A percentile compares a stretch with the other conserved stretches of the same genome.
Evolutionary conservation across 345 rosid species (phyloP).

Genomic region (Brassica rapa): DNA sequence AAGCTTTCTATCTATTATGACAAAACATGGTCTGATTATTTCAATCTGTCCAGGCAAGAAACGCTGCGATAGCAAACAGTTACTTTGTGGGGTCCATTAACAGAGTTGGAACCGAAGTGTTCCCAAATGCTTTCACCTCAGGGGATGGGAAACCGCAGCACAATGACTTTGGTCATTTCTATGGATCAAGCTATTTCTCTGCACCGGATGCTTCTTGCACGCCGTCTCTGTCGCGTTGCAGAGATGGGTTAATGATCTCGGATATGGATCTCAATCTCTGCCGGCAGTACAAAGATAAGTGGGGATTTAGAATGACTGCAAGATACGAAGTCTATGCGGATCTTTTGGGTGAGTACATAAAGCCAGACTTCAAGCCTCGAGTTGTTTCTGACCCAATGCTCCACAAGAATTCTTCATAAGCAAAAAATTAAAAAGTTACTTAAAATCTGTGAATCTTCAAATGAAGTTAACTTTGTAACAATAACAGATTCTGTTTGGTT

Average conservation of each 20-base stretch:
- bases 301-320: slow-evolving; percentile 94
- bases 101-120: slow-evolving; percentile 91
- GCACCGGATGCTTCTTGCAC: slow-evolving; percentile 96
- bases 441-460: background rate
- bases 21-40: slow-evolving; percentile 4
- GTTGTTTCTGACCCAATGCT: slow-evolving; percentile 74
- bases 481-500: slow-evolving; percentile 20
- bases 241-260: slow-evolving; percentile 76
- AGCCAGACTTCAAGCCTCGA: slow-evolving; percentile 76
- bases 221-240: slow-evolving; percentile 73
- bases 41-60: slow-evolving; percentile 61
- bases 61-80: slow-evolving; percentile 94
- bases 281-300: slow-evolving; percentile 87
- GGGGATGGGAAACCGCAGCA: slow-evolving; percentile 93
- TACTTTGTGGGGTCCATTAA: slow-evolving; percentile 96
- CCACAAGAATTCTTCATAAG: slow-evolving; percentile 57
- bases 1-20: background rate
- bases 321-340: slow-evolving; percentile 74
- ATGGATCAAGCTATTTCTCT: slow-evolving; percentile 90
- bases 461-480: slow-evolving; percentile 18
- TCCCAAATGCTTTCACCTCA: slow-evolving; percentile 90
- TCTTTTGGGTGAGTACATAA: slow-evolving; percentile 55
- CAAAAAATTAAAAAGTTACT: background rate
- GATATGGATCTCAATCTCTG: slow-evolving; percentile 96
- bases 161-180: slow-evolving; percentile 85